Percentiles rank a stretch among this genome's conserved stretches.
Evolutionary conservation across 2,329 filamentous ascomycete species (phyloP).

Genomic region (Rhinocladiella mackenziei): DNA sequence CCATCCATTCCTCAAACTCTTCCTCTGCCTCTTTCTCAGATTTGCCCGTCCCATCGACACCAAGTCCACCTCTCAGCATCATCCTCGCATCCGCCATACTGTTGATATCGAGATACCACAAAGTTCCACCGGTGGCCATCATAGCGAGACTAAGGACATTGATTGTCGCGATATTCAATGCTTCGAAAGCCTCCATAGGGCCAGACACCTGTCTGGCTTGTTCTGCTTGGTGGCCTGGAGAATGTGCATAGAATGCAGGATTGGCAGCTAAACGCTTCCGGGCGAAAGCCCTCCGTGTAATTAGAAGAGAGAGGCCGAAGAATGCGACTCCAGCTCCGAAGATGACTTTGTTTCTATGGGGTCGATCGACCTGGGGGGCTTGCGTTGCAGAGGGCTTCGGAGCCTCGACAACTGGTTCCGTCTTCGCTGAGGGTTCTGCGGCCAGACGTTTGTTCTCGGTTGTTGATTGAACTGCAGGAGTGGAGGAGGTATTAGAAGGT

Average conservation of each 20-base stretch:
- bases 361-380: constrained; percentile 13
- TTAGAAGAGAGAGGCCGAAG: constrained; percentile 64
- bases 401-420: constrained; percentile 3
- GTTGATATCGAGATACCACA: constrained; percentile 75
- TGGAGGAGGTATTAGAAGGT: constrained; percentile 13
- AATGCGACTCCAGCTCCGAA: constrained; percentile 73
- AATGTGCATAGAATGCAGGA: constrained; percentile 66
- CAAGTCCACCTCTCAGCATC: constrained; percentile 57
- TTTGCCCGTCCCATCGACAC: constrained; percentile 55
- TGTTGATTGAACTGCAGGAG: constrained; percentile 4
- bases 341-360: constrained; percentile 56
- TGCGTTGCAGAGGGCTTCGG: constrained; percentile 10
- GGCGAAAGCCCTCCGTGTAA: constrained; percentile 67
- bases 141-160: constrained; percentile 75
- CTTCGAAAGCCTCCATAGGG: constrained; percentile 71
- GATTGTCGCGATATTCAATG: constrained; percentile 78
- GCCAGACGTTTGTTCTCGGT: constrained; percentile 19
- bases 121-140: constrained; percentile 66
- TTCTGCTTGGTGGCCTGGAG: constrained; percentile 40
- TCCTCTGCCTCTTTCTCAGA: constrained; percentile 48
- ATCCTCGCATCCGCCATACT: constrained; percentile 60
- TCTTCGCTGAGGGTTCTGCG: constrained; percentile 14
- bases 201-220: constrained; percentile 52
- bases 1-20: constrained; percentile 54
- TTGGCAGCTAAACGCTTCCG: constrained; percentile 58